phyloP scores from a whole-genome alignment of 1,139 yeast species.

The Protomyces macrosporus region DNA sequence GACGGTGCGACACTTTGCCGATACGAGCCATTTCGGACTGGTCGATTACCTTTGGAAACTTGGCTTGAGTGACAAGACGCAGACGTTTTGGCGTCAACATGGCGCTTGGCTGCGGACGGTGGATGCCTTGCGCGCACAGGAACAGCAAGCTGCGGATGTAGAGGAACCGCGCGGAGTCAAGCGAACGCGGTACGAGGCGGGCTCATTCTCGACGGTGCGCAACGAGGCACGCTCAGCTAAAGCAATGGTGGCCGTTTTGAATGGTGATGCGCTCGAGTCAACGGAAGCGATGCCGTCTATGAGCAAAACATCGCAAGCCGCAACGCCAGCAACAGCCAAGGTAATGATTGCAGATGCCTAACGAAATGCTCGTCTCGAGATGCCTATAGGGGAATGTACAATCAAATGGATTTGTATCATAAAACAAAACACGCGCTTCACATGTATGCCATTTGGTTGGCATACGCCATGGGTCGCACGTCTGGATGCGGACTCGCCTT shows the following conservation, averaged over 20 bases:
- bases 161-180: not conserved
- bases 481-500: constrained; percentile 86
- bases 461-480: constrained; percentile 68
- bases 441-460: not conserved
- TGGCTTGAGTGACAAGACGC: constrained; percentile 2
- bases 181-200: not conserved
- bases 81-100: constrained; percentile 8
- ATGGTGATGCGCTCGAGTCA: not conserved
- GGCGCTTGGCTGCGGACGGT: constrained; percentile 18
- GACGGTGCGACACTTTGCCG: constrained; percentile 4
- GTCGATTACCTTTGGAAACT: constrained; percentile 24
- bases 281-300: not conserved
- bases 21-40: constrained; percentile 22
- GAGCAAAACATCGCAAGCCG: not conserved
- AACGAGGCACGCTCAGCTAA: not conserved
- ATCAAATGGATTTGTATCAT: not conserved
- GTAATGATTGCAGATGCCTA: not conserved
- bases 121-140: not conserved
- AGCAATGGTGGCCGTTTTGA: not conserved
- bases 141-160: not conserved
- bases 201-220: not conserved
- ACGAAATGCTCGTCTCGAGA: not conserved
- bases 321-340: not conserved
- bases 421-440: not conserved
- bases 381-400: not conserved